A percentile compares a stretch with the other conserved stretches of the same genome.
phyloP scores from a whole-genome alignment of 371 early-diverging fungal genomes.

The Mucor mucedo region DNA sequence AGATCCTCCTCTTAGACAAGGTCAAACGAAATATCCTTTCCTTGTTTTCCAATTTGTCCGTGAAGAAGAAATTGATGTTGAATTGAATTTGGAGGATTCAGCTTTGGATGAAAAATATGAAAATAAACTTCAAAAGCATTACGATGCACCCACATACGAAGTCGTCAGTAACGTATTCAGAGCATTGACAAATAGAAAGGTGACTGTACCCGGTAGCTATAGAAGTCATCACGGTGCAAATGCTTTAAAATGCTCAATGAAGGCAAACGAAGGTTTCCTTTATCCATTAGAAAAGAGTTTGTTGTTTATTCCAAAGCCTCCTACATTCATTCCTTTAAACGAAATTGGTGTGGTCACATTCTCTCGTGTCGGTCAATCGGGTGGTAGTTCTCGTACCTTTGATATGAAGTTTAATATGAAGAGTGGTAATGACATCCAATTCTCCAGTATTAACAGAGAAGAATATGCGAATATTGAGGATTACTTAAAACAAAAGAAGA shows the following conservation, averaged over 20 bases:
- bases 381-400: conserved; percentile 81
- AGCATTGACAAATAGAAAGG: conserved; percentile 80
- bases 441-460: conserved; percentile 89
- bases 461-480: conserved; percentile 85
- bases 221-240: conserved; percentile 74
- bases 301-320: conserved; percentile 96
- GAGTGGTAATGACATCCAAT: conserved; percentile 77
- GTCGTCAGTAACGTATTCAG: conserved; percentile 93
- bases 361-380: conserved; percentile 77
- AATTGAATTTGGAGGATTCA: conserved; percentile 82
- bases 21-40: conserved; percentile 98
- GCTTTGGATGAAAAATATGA: conserved; percentile 73
- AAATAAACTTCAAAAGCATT: conserved; percentile 81
- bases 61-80: conserved; percentile 89
- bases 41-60: conserved; percentile 95
- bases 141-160: conserved; percentile 89
- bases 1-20: conserved; percentile 98
- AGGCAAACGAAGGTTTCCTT: conserved; percentile 97
- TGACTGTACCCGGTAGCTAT: conserved; percentile 77
- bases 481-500: conserved; percentile 81
- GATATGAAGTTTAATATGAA: conserved; percentile 92
- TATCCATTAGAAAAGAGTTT: conserved; percentile 95
- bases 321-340: conserved; percentile 84
- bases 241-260: conserved; percentile 95
- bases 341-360: conserved; percentile 94